Base-by-base conservation (phyloP, 1,284 basidiomycete species). In the Pyrrhoderma lamaoense region DNA sequence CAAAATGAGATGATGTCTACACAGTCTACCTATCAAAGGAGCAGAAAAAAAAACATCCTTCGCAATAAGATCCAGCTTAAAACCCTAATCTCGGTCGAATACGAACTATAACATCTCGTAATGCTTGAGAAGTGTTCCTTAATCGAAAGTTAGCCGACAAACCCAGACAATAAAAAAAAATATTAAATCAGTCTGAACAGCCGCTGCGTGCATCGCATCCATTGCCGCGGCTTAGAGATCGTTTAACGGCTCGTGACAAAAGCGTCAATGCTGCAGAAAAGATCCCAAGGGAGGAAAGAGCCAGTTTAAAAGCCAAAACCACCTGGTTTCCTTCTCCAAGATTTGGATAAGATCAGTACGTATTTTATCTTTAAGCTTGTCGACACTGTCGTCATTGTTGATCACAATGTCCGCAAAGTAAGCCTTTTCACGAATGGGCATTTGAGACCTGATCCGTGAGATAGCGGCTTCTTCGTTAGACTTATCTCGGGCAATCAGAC, bases 341-440 rank as follows among this genome's bases (percentile, higher is more conserved):
- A 73, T 62, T 44, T 67, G 58, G 1, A 95, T 75, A 37, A 93
- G 75, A 0, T 70, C 63, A 18, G 38, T 40, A 47, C 81, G 76
- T 9, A 96, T 80, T 58, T 93, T 87, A 0, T 64, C 63, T 35
- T 84, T 73, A 2, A 95, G 72, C 48, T 92, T 89, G 34, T 74
- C 64, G 3, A 74, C 68, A 0, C 83, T 74, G 1, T 90, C 89
- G 3, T 88, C 89, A 65, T 99, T 99, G 69, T 97, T 93, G 34
- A 99, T 68, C 40, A 97, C 82, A 37, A 82, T 65, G 62, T 96
- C 92, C 0, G 93, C 94, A 60, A 90, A 94, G 8, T 70, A 61
- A 4, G 93, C 71, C 67, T 99, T 99, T 21, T 81, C 71, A 0
- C 78, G 64, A 34, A 98, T 85, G 0, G 90, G 77, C 49, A 92